phyloP scores from a whole-genome alignment of 208 protist species.

The Tritrichomonas musculus region DNA sequence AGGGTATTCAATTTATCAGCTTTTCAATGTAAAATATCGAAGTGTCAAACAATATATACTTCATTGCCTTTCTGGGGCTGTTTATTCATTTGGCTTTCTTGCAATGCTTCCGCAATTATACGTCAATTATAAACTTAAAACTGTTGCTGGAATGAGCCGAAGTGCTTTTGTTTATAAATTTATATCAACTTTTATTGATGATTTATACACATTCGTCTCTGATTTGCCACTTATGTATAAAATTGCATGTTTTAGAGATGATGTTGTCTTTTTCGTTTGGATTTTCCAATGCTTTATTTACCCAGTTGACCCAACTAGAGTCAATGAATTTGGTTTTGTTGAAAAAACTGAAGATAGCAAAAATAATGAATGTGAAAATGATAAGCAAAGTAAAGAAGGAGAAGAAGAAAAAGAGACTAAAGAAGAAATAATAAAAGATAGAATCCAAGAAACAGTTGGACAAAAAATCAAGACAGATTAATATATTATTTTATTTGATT shows the following conservation, averaged over 20 bases:
- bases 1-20: background rate
- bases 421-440: background rate
- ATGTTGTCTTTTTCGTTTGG: constrained; percentile 23
- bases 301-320: background rate
- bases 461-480: too few relatives aligned
- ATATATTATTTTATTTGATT: too few relatives aligned
- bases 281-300: constrained; percentile 17
- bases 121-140: constrained; percentile 30
- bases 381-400: background rate
- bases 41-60: background rate
- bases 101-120: background rate
- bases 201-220: background rate
- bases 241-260: constrained; percentile 35
- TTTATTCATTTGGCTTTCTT: background rate
- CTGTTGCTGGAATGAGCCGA: background rate
- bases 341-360: background rate
- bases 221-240: constrained; percentile 19
- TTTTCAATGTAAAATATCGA: background rate
- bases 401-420: background rate
- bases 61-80: background rate
- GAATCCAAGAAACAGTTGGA: background rate
- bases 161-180: background rate
- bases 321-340: background rate
- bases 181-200: constrained; percentile 26
- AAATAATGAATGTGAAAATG: background rate